Percentiles rank a stretch among this genome's conserved stretches.
phyloP scores from a whole-genome alignment of 1,284 basidiomycete species.

The Apiotrichum laibachii region DNA sequence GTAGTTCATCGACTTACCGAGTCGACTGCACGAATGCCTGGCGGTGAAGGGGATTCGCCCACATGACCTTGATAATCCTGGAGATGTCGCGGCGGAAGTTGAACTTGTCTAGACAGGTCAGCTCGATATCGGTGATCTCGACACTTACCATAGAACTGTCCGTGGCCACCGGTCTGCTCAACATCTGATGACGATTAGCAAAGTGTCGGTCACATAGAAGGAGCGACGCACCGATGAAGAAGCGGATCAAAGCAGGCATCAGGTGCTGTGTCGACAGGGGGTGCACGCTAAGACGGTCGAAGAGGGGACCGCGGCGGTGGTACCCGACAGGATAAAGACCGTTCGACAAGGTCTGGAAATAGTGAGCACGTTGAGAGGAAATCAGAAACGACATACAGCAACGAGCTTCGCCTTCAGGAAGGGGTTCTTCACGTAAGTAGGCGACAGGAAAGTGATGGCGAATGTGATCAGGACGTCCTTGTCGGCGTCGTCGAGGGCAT shows the following conservation, averaged over 20 bases:
- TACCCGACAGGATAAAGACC: slow-evolving; percentile 74
- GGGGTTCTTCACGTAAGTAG: slow-evolving; percentile 98
- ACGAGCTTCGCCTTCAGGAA: slow-evolving; percentile 98
- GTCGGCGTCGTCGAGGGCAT: slow-evolving; percentile 75
- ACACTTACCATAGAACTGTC: slow-evolving; percentile 86
- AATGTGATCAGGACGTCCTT: slow-evolving; percentile 88
- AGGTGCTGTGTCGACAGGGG: slow-evolving; percentile 80
- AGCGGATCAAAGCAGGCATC: slow-evolving; percentile 87
- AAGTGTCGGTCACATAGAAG: slow-evolving; percentile 1
- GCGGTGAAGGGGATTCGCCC: slow-evolving; percentile 82
- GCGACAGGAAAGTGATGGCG: slow-evolving; percentile 85
- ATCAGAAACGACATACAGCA: slow-evolving; percentile 58
- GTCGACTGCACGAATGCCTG: slow-evolving; percentile 76
- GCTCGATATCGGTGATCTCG: background rate
- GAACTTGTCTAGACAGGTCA: slow-evolving; percentile 43
- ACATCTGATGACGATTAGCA: slow-evolving; percentile 63
- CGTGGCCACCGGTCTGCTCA: slow-evolving; percentile 93
- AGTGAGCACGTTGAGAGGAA: too few relatives aligned
- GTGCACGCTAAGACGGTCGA: slow-evolving; percentile 77
- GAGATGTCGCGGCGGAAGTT: slow-evolving; percentile 67
- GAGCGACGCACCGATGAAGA: slow-evolving; percentile 76
- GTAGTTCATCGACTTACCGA: slow-evolving; percentile 56
- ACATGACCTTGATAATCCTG: slow-evolving; percentile 78
- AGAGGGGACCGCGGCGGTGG: slow-evolving; percentile 73
- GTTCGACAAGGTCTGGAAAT: slow-evolving; percentile 71